Evolutionary conservation across 495 filamentous ascomycete species (phyloP).

Genomic region (Daldinia childiae): DNA sequence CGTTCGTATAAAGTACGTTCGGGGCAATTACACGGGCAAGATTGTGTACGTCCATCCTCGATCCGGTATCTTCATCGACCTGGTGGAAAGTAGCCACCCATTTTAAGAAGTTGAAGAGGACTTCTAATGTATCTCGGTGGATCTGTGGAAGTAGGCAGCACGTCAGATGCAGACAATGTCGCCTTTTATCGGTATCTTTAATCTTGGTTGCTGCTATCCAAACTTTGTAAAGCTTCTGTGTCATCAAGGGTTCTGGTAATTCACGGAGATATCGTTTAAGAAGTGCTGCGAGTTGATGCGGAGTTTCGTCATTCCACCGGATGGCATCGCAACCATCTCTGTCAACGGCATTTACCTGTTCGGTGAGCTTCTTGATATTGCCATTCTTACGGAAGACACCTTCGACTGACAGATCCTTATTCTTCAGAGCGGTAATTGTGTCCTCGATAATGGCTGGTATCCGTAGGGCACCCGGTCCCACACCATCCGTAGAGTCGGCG

Average conservation of each 20-base stretch:
- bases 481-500: constrained; percentile 93
- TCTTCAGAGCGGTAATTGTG: constrained; percentile 89
- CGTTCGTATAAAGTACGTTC: constrained; percentile 85
- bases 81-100: constrained; percentile 98
- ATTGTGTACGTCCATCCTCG: constrained; percentile 99
- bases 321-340: constrained; percentile 79
- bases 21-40: constrained; percentile 98
- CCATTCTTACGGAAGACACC: constrained; percentile 99
- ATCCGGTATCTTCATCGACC: constrained; percentile 89
- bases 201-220: constrained; percentile 93
- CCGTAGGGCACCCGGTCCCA: constrained; percentile 88
- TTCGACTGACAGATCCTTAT: constrained; percentile 99
- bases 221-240: constrained; percentile 90
- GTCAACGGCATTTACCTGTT: constrained; percentile 84
- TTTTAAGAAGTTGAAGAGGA: constrained; percentile 95
- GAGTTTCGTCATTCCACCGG: constrained; percentile 82
- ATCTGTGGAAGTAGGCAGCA: constrained; percentile 94
- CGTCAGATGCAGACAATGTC: constrained; percentile 85
- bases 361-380: constrained; percentile 90
- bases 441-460: constrained; percentile 93
- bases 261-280: constrained; percentile 96
- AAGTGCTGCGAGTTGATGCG: constrained; percentile 92
- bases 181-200: constrained; percentile 80
- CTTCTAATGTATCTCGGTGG: constrained; percentile 93
- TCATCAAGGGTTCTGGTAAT: constrained; percentile 93